Conservation (phyloP, 1,284 basidiomycete genomes). For the Ceratobasidium sp. region DNA sequence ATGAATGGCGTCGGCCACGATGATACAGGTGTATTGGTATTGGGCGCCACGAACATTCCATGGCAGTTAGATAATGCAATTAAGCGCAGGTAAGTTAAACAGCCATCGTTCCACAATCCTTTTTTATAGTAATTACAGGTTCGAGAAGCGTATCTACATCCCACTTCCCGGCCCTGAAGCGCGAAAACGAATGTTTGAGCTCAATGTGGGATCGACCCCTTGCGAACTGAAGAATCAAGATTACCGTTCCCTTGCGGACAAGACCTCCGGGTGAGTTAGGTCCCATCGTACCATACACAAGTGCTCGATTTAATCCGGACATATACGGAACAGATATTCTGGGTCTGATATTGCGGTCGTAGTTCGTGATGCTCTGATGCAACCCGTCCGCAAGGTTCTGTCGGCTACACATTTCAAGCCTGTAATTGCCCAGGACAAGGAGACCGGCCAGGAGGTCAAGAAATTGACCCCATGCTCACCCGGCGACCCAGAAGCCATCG, state of each 20-base stretch:
- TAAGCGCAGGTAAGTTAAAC: slow-evolving; percentile 76
- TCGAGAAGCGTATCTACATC: slow-evolving; percentile 98
- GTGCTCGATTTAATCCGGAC: background rate
- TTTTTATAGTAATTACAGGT: slow-evolving; percentile 56
- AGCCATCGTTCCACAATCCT: too few species aligned
- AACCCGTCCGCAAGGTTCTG: slow-evolving; percentile 95
- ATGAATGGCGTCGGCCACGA: slow-evolving; percentile 99
- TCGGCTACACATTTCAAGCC: slow-evolving; percentile 93
- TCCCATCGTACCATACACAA: slow-evolving; percentile 30
- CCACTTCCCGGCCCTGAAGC: slow-evolving; percentile 94
- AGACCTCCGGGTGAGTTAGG: slow-evolving; percentile 76
- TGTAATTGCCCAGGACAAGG: slow-evolving; percentile 54
- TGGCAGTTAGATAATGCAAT: slow-evolving; percentile 98
- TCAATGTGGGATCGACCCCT: slow-evolving; percentile 93
- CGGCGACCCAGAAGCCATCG: slow-evolving; percentile 82
- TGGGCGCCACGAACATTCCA: slow-evolving; percentile 98
- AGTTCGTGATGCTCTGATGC: slow-evolving; percentile 97
- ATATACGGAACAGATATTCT: slow-evolving; percentile 65
- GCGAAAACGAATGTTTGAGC: slow-evolving; percentile 93
- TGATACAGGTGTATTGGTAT: slow-evolving; percentile 93
- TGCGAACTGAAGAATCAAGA: slow-evolving; percentile 81
- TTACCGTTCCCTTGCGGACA: slow-evolving; percentile 79
- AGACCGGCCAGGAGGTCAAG: slow-evolving; percentile 59
- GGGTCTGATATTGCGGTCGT: slow-evolving; percentile 95
- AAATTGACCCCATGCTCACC: slow-evolving; percentile 91